A percentile compares a stretch with the other conserved stretches of the same genome.
Evolutionary conservation across 768 basidiomycete species (phyloP).

Genomic region (Lactarius trivialis): DNA sequence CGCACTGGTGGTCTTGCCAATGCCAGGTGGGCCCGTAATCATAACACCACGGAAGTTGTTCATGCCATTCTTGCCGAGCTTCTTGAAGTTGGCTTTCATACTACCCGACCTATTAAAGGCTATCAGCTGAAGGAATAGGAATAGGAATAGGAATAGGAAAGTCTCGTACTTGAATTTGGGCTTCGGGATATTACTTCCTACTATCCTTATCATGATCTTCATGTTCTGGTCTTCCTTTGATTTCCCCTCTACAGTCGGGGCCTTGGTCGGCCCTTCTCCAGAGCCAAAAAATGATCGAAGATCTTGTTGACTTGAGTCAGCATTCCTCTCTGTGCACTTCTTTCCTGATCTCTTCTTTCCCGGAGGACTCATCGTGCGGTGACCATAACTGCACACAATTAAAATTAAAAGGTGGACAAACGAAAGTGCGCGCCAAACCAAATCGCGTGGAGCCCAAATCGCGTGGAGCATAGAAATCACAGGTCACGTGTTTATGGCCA

Average conservation of each 20-base stretch:
- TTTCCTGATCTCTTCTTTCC: slow-evolving; percentile 9
- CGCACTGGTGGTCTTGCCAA: slow-evolving; percentile 95
- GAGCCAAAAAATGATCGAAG: slow-evolving; percentile 16
- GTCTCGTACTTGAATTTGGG: slow-evolving; percentile 35
- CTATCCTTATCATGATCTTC: slow-evolving; percentile 21
- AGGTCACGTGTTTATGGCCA: too few species aligned
- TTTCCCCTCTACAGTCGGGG: slow-evolving; percentile 14
- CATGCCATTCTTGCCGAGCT: slow-evolving; percentile 88
- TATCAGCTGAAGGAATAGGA: background rate
- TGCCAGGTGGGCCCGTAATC: slow-evolving; percentile 91
- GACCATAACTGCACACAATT: background rate
- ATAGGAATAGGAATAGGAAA: background rate
- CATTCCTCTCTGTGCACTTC: background rate
- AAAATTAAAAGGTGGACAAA: background rate
- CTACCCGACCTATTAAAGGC: slow-evolving; percentile 54
- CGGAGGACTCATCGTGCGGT: slow-evolving; percentile 4
- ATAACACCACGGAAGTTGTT: slow-evolving; percentile 80
- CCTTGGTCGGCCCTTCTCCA: too few species aligned
- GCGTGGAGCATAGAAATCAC: too few species aligned
- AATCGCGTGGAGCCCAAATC: too few species aligned
- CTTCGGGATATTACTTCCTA: slow-evolving; percentile 30
- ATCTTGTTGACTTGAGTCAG: slow-evolving; percentile 8
- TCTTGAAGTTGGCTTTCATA: slow-evolving; percentile 76
- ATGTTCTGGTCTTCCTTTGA: slow-evolving; percentile 18
- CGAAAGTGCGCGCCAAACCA: too few species aligned